phyloP scores from a whole-genome alignment of 495 filamentous ascomycete species.

The Tuber magnatum region DNA sequence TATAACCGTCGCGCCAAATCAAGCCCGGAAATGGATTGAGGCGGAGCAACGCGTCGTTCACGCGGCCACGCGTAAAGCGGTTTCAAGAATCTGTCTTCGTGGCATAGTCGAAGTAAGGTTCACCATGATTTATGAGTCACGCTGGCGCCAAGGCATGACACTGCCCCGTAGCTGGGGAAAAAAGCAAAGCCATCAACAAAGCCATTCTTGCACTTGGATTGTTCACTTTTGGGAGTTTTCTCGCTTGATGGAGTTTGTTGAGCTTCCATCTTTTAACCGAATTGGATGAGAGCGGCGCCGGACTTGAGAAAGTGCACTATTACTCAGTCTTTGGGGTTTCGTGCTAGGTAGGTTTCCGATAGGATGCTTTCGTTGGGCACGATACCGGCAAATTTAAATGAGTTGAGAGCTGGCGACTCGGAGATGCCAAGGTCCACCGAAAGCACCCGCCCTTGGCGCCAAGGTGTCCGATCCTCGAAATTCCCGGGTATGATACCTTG shows the following conservation, averaged over 20 bases:
- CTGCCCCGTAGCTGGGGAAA: not conserved
- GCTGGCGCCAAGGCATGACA: not conserved
- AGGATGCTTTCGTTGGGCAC: not conserved
- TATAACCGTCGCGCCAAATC: not conserved
- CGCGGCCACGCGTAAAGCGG: not conserved
- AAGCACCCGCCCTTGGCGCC: no score
- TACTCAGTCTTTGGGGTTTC: not conserved
- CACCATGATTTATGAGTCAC: not conserved
- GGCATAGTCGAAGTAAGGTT: not conserved
- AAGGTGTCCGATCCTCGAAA: no score
- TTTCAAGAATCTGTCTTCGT: not conserved
- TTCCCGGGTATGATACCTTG: no score
- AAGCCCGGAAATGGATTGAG: not conserved
- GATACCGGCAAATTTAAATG: no score
- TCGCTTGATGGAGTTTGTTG: not conserved
- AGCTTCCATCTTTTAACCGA: not conserved
- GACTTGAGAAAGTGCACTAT: not conserved
- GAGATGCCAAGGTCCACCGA: no score
- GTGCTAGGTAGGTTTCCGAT: not conserved
- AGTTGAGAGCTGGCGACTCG: no score
- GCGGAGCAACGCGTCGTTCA: conserved; percentile 2
- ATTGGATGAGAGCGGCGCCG: no score
- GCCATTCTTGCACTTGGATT: no score
- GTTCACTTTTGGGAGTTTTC: not conserved
- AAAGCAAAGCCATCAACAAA: not conserved